Conservation (phyloP, 176 grass and related monocot genomes). For the Musa acuminata region DNA sequence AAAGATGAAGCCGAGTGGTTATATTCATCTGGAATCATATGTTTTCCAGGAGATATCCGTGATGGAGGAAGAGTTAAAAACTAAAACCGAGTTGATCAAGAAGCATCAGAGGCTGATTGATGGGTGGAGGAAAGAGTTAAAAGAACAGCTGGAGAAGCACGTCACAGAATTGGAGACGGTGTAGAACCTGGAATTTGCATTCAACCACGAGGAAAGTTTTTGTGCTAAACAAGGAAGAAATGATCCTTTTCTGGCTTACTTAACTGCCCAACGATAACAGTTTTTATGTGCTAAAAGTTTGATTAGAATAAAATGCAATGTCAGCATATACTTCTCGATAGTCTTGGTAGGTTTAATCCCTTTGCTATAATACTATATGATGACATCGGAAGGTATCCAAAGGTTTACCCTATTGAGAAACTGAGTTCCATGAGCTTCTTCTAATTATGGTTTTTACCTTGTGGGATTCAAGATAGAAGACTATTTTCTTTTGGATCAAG, state of each 20-base stretch:
- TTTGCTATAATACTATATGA: no score
- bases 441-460: no score
- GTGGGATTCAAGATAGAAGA: no score
- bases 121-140: slow-evolving; percentile 57
- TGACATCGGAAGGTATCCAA: no score
- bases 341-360: no score
- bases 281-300: neutral
- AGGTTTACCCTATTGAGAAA: neutral
- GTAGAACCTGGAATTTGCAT: slow-evolving; percentile 6
- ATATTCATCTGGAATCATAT: neutral
- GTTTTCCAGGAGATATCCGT: slow-evolving; percentile 50
- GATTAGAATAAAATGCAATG: neutral
- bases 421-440: neutral
- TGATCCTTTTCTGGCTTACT: no score
- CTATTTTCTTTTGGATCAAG: no score
- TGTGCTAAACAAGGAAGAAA: neutral
- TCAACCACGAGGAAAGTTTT: neutral
- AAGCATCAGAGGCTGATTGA: slow-evolving; percentile 59
- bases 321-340: no score
- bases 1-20: neutral
- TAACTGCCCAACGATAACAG: neutral
- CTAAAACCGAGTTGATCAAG: slow-evolving; percentile 51
- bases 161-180: slow-evolving; percentile 64
- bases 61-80: slow-evolving; percentile 79
- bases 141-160: slow-evolving; percentile 62